Evolutionary conservation across 805 yeast species (phyloP).

Genomic region (Brettanomyces sp.): DNA sequence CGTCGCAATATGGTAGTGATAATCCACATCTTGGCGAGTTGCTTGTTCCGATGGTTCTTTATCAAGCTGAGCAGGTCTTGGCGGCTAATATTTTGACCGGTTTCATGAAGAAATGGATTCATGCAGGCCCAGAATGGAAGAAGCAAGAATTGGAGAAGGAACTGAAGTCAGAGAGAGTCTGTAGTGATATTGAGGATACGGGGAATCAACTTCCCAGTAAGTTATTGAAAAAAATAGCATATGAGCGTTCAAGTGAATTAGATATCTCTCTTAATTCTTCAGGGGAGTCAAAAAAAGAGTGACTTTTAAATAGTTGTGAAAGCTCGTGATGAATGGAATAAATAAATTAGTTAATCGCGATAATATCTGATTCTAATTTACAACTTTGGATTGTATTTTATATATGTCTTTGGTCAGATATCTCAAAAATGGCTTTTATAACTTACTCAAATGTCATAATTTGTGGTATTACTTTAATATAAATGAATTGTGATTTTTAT

Average conservation of each 20-base stretch:
- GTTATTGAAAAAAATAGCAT: not conserved
- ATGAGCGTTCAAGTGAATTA: not conserved
- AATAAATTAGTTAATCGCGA: no score
- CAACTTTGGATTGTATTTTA: no score
- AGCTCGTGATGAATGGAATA: no score
- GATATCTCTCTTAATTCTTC: not conserved
- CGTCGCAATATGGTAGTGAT: slow-evolving; percentile 51
- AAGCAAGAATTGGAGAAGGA: slow-evolving; percentile 2
- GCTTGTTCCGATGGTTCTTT: slow-evolving; percentile 74
- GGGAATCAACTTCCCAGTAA: not conserved
- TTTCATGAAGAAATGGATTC: slow-evolving; percentile 63
- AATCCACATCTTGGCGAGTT: slow-evolving; percentile 58
- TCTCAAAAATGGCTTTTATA: no score
- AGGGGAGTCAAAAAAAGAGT: no score
- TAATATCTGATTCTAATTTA: no score
- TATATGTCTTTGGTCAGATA: no score
- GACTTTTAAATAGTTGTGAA: no score
- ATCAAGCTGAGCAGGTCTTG: slow-evolving; percentile 81
- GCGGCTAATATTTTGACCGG: slow-evolving; percentile 67
- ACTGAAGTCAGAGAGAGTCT: not conserved
- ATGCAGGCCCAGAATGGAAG: slow-evolving; percentile 18
- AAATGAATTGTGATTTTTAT: no score
- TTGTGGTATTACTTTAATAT: no score
- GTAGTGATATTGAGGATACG: slow-evolving; percentile 1
- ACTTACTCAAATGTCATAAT: no score